Percentiles rank a stretch among this genome's conserved stretches.
Evolutionary conservation across 1,139 yeast genomes (phyloP).

Genomic region (Lodderomyces margitis): DNA sequence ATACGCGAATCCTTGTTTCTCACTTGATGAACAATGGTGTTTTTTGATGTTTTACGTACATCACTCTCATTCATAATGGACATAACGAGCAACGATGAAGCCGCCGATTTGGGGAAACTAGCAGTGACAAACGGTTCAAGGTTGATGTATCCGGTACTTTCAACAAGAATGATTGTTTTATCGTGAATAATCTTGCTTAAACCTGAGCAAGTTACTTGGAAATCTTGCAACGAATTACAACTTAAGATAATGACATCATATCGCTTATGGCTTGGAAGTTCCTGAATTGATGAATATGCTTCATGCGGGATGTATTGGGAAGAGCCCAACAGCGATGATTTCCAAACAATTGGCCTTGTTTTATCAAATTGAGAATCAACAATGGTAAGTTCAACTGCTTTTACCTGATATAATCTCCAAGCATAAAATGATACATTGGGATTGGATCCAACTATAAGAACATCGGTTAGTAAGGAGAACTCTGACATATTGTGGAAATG

Average conservation of each 20-base stretch:
- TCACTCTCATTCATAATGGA: conserved; percentile 69
- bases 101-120: conserved; percentile 24
- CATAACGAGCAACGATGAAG: conserved; percentile 34
- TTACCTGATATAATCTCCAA: conserved; percentile 46
- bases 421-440: conserved; percentile 51
- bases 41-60: conserved; percentile 39
- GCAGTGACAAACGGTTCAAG: conserved; percentile 63
- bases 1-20: conserved; percentile 37
- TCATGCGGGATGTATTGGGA: conserved; percentile 22
- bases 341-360: conserved; percentile 17
- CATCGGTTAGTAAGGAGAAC: conserved; percentile 17
- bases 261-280: conserved; percentile 18
- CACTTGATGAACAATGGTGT: conserved; percentile 27
- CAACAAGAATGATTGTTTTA: conserved; percentile 55
- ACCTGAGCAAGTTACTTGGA: conserved; percentile 30
- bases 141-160: conserved; percentile 69
- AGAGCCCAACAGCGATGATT: conserved; percentile 23
- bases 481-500: conserved; percentile 1
- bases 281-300: conserved; percentile 18
- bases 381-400: conserved; percentile 33
- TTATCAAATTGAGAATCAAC: conserved; percentile 24
- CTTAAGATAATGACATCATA: conserved; percentile 39
- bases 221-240: conserved; percentile 42
- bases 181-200: conserved; percentile 27
- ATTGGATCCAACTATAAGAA: conserved; percentile 39